phyloP scores from a whole-genome alignment of 768 basidiomycete species.

The Mycena polygramma region DNA sequence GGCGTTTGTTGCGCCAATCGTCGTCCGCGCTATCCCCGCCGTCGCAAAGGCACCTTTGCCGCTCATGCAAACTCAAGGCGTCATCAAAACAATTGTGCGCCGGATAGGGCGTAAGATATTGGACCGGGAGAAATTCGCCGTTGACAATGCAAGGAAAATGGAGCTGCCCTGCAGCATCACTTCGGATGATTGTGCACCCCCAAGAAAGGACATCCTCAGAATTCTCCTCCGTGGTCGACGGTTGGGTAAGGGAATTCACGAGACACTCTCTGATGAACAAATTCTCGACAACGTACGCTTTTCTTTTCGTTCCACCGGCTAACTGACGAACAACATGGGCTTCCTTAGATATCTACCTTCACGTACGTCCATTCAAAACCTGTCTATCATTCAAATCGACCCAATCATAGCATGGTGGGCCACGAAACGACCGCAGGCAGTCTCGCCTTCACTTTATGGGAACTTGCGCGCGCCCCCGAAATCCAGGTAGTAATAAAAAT shows the following conservation, averaged over 20 bases:
- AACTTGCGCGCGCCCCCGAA: slow-evolving; percentile 53
- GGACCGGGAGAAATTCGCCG: slow-evolving; percentile 33
- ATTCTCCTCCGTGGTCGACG: slow-evolving; percentile 38
- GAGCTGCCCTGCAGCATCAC: neutral
- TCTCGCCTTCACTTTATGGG: slow-evolving; percentile 53
- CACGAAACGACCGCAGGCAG: slow-evolving; percentile 58
- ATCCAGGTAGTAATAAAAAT: slow-evolving; percentile 41
- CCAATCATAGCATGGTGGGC: slow-evolving; percentile 50
- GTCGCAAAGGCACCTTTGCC: slow-evolving; percentile 42
- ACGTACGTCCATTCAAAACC: slow-evolving; percentile 24
- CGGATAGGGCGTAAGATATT: slow-evolving; percentile 43
- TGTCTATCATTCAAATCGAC: neutral
- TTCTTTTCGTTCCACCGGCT: neutral
- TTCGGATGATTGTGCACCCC: neutral
- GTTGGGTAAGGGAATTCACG: slow-evolving; percentile 15
- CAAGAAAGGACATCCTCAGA: slow-evolving; percentile 43
- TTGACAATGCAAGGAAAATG: neutral
- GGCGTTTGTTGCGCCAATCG: slow-evolving; percentile 45
- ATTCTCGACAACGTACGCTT: slow-evolving; percentile 45
- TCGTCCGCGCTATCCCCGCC: slow-evolving; percentile 46
- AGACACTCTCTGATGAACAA: slow-evolving; percentile 38
- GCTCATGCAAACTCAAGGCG: slow-evolving; percentile 43
- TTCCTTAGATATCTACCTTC: slow-evolving; percentile 38
- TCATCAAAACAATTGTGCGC: slow-evolving; percentile 41
- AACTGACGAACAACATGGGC: neutral